Evolutionary conservation across 306 rosid genomes (phyloP).

Genomic region (Castanea mollissima): DNA sequence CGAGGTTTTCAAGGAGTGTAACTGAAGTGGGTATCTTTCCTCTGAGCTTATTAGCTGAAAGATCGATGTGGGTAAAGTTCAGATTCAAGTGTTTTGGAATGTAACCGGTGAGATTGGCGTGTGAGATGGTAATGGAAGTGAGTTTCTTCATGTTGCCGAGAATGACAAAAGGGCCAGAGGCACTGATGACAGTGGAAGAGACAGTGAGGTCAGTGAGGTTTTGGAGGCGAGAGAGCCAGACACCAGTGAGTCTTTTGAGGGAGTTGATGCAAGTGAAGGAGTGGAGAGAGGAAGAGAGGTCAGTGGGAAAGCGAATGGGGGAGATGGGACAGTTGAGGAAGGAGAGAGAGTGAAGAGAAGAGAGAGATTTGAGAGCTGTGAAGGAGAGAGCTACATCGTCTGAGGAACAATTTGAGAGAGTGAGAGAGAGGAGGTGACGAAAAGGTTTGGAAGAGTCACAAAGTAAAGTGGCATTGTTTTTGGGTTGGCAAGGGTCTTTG

Average conservation of each 20-base stretch:
- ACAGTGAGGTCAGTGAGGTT: slow-evolving; percentile 82
- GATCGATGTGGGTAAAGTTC: slow-evolving; percentile 73
- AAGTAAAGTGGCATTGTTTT: slow-evolving; percentile 53
- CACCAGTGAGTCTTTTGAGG: slow-evolving; percentile 67
- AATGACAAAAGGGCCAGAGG: slow-evolving; percentile 76
- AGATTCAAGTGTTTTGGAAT: slow-evolving; percentile 58
- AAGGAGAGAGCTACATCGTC: slow-evolving; percentile 73
- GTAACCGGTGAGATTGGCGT: slow-evolving; percentile 71
- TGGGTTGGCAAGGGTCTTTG: slow-evolving; percentile 69
- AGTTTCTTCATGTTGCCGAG: slow-evolving; percentile 70
- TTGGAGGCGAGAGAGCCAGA: slow-evolving; percentile 75
- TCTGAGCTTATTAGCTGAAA: slow-evolving; percentile 61
- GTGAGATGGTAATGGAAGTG: slow-evolving; percentile 59
- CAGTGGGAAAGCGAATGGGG: slow-evolving; percentile 77
- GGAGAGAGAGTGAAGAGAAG: slow-evolving; percentile 65
- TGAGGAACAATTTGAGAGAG: slow-evolving; percentile 64
- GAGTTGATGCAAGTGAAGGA: slow-evolving; percentile 64
- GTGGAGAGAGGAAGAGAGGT: slow-evolving; percentile 63
- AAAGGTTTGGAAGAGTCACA: slow-evolving; percentile 78
- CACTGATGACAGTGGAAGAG: slow-evolving; percentile 44
- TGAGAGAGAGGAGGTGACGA: slow-evolving; percentile 73
- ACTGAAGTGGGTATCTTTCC: slow-evolving; percentile 68
- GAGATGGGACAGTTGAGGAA: slow-evolving; percentile 80
- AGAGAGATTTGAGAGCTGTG: slow-evolving; percentile 92
- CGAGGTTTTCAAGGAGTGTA: slow-evolving; percentile 57